phyloP scores from a whole-genome alignment of 768 basidiomycete species.

The Sutorius australiensis region DNA sequence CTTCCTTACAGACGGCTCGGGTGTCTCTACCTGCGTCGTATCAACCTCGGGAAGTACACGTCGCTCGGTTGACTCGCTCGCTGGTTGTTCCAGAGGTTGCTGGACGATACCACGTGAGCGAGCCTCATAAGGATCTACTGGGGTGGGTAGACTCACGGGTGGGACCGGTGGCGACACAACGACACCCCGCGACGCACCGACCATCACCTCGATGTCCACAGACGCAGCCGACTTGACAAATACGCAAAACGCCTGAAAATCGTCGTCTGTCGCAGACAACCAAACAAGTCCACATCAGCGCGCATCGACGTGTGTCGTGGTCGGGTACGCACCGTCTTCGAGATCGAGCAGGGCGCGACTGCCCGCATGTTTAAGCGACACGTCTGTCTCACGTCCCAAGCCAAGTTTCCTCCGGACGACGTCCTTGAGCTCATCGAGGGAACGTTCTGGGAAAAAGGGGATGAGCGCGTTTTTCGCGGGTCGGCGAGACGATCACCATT shows the following conservation, averaged over 20 bases:
- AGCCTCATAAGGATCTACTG: neutral
- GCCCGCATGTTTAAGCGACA: slow-evolving; percentile 51
- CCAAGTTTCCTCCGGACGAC: slow-evolving; percentile 61
- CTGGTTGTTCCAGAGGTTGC: neutral
- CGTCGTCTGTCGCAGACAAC: slow-evolving; percentile 51
- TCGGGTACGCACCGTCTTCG: slow-evolving; percentile 57
- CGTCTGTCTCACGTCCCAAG: slow-evolving; percentile 35
- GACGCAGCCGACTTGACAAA: slow-evolving; percentile 37
- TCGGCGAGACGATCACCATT: slow-evolving; percentile 30
- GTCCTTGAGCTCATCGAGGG: slow-evolving; percentile 53
- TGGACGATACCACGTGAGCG: no score
- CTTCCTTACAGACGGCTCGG: slow-evolving; percentile 20
- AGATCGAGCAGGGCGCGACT: slow-evolving; percentile 55
- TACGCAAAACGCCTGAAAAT: slow-evolving; percentile 69
- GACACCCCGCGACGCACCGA: slow-evolving; percentile 2
- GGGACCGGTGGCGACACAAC: neutral
- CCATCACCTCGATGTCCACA: slow-evolving; percentile 38
- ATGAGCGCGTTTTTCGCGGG: slow-evolving; percentile 2
- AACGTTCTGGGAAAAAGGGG: slow-evolving; percentile 43
- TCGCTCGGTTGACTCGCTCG: no score
- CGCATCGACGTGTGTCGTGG: neutral
- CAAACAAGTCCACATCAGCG: neutral
- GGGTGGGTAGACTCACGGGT: slow-evolving; percentile 9
- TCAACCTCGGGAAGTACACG: neutral
- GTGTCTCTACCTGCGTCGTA: neutral